Percentiles rank a stretch among this genome's conserved stretches.
Conservation (phyloP, 2,329 filamentous ascomycete genomes). For the Arthrinium phaeospermum region DNA sequence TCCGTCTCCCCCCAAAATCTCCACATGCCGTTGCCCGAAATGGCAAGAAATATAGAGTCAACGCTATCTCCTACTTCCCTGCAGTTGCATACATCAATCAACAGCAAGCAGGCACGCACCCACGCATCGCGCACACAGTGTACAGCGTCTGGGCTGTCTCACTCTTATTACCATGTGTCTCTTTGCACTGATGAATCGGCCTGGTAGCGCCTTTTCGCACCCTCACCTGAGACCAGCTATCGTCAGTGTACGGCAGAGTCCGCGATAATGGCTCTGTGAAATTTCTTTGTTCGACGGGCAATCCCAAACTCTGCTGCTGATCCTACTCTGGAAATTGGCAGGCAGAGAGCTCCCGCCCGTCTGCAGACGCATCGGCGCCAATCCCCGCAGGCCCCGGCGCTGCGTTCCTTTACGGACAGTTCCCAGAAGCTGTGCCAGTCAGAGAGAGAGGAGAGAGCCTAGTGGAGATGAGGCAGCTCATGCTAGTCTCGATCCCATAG, state of each 20-base stretch:
- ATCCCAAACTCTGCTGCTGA: background rate
- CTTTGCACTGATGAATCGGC: constrained; percentile 12
- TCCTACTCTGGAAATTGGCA: background rate
- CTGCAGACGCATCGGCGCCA: background rate
- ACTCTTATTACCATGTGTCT: constrained; percentile 14
- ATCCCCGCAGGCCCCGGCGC: constrained; percentile 1
- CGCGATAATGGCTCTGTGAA: background rate
- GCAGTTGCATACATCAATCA: constrained; percentile 1
- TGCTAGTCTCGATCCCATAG: constrained; percentile 19
- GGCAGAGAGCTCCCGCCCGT: background rate
- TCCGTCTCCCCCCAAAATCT: background rate
- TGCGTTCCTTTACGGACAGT: background rate
- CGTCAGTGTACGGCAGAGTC: background rate
- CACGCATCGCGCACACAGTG: background rate
- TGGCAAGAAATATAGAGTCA: background rate
- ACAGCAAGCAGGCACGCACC: background rate
- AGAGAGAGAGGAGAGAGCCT: background rate
- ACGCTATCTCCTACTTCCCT: background rate
- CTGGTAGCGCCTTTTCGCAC: constrained; percentile 10
- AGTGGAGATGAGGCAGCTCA: constrained; percentile 16
- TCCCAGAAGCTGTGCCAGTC: background rate
- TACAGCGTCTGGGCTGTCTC: constrained; percentile 4
- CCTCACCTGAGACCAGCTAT: constrained; percentile 9
- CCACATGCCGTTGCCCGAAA: constrained; percentile 5
- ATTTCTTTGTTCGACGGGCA: background rate